Evolutionary conservation across 1,284 basidiomycete genomes (phyloP).

Genomic region (Sporisorium iseilematis-ciliati): DNA sequence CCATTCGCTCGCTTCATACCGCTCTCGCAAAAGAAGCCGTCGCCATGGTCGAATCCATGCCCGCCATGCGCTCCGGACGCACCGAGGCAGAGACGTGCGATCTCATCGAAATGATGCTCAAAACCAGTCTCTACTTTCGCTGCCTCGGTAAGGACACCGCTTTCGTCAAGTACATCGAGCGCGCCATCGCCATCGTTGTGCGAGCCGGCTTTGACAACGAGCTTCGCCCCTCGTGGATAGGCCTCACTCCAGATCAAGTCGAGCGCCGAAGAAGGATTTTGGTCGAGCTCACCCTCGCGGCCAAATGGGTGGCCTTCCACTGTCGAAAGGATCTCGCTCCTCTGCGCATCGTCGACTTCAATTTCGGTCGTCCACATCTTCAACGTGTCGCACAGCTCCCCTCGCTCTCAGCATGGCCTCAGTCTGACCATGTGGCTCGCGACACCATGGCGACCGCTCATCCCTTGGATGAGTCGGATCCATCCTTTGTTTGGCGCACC

Average conservation of each 20-base stretch:
- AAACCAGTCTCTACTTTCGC: slow-evolving; percentile 36
- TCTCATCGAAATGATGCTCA: slow-evolving; percentile 29
- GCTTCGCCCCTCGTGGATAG: slow-evolving; percentile 20
- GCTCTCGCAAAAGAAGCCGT: slow-evolving; percentile 33
- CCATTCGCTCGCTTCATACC: slow-evolving; percentile 30
- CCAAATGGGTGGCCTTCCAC: slow-evolving; percentile 35
- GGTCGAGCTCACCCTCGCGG: slow-evolving; percentile 9
- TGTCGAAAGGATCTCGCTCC: slow-evolving; percentile 13
- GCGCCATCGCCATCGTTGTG: slow-evolving; percentile 17
- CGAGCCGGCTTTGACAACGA: slow-evolving; percentile 31
- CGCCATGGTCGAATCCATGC: slow-evolving; percentile 25
- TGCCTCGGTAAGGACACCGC: slow-evolving; percentile 19
- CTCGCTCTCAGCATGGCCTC: slow-evolving; percentile 22
- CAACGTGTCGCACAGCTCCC: slow-evolving; percentile 20
- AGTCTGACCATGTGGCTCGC: slow-evolving; percentile 8
- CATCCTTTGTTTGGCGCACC: slow-evolving; percentile 10
- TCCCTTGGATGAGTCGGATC: background rate
- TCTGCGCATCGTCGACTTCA: slow-evolving; percentile 15
- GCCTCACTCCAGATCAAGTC: slow-evolving; percentile 19
- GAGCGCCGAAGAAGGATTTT: slow-evolving; percentile 26
- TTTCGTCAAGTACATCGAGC: slow-evolving; percentile 21
- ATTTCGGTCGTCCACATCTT: slow-evolving; percentile 19
- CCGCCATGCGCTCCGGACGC: slow-evolving; percentile 15
- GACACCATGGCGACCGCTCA: slow-evolving; percentile 11
- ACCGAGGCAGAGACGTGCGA: slow-evolving; percentile 27